Percentiles rank a stretch among this genome's conserved stretches.
These are phyloP conservation scores for Thymus quinquecostatus DNA, from an alignment of 257 asterid species.

Conservation along the genomic window DNA sequence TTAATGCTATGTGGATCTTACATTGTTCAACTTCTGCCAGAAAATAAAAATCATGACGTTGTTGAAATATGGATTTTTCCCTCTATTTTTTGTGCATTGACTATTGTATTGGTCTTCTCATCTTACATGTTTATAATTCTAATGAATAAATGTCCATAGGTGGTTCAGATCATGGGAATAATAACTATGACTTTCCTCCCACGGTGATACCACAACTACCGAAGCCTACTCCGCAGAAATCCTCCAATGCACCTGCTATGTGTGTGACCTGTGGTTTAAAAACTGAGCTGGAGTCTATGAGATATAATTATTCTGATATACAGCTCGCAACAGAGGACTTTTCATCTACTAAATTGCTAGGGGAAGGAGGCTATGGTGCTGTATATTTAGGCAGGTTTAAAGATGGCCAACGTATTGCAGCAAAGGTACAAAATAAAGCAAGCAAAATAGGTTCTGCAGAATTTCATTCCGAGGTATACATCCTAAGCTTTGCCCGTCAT, in stretches of 20 bases:
- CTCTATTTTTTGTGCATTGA: neutral
- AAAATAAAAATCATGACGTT: too few species aligned
- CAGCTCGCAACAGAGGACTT: conserved; percentile 70
- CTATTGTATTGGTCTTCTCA: neutral
- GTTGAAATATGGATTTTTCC: too few species aligned
- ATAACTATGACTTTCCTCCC: conserved; percentile 7
- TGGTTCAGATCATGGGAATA: conserved; percentile 27
- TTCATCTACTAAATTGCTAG: conserved; percentile 62
- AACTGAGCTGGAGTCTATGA: conserved; percentile 65
- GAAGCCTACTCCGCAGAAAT: conserved; percentile 34
- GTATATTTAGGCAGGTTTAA: conserved; percentile 78
- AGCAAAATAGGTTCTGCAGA: conserved; percentile 66
- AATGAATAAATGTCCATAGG: conserved; percentile 37
- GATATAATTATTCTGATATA: conserved; percentile 64
- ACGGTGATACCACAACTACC: conserved; percentile 33
- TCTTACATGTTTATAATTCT: neutral
- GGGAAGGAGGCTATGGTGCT: conserved; percentile 84
- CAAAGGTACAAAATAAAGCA: conserved; percentile 79
- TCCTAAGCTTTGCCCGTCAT: conserved; percentile 77
- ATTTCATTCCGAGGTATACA: conserved; percentile 68
- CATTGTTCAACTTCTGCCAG: too few species aligned
- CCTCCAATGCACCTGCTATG: conserved; percentile 60
- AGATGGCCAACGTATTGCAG: conserved; percentile 79
- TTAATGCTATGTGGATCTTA: too few species aligned
- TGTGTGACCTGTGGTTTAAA: conserved; percentile 70